Base-by-base conservation (phyloP, 805 yeast genomes). In the Metschnikowia shivogae region DNA sequence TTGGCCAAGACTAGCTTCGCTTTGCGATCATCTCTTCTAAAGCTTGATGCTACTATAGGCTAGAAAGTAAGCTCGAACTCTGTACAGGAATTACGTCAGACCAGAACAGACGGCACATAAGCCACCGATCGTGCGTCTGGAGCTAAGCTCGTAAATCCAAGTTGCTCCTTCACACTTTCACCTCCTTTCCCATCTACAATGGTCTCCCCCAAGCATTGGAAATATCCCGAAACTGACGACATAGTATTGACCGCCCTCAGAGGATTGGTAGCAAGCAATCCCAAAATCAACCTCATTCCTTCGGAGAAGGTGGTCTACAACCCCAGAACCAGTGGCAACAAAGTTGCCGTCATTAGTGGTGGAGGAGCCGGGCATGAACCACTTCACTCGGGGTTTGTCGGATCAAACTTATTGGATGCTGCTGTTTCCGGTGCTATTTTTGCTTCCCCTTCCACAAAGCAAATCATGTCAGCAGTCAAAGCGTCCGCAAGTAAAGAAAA, bases 281-380 rank as follows among this genome's bases (percentile, higher is more conserved):
- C 89, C 1, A 65, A 72, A 27, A 57, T 84, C 39, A 64, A 67
- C 26, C 62, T 80, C 33, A 75, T 83, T 39, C 80, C 80, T 31
- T 57, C 73, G 6, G 86, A 83, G 58, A 71, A 75, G 47, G 84
- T 82, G 5, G 73, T 80, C 9, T 77, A 66, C 61, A 67, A 71
- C 47, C 68, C 74, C 14, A 58, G 69, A n/a, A 58, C 62, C 36
- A 56, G 62, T 14, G 35, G 35, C 11, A 37, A 53, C n/a, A 84
- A 86, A 57, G 85, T 89, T 36, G 77, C 87, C 5, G 58, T 90
- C 40, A 68, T 90, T 24, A 82, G 96, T 29, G 97, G 97, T 48
- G 98, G 98, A 45, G 97, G 97, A 24, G 81, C 90, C 11, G 98
- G 98, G 39, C 98, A 90, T 60, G 98, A 90, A 65, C 97, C 97